Percentiles rank a stretch among this genome's conserved stretches.
phyloP scores from a whole-genome alignment of 2,329 filamentous ascomycete genomes.

The Apiospora arundinis region DNA sequence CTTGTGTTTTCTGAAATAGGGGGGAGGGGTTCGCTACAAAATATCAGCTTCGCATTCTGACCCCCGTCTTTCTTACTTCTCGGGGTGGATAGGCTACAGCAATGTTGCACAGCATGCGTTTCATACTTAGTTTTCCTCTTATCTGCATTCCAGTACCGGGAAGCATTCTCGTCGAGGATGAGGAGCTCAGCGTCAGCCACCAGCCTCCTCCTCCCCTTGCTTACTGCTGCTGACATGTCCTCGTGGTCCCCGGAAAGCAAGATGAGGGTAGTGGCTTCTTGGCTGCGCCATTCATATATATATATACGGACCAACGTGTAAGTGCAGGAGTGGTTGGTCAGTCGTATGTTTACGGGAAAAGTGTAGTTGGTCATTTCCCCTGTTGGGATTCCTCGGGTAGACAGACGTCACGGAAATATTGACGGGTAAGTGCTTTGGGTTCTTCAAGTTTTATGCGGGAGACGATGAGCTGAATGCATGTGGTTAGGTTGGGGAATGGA shows the following conservation, averaged over 20 bases:
- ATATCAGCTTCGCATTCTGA: neutral
- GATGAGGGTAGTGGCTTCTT: neutral
- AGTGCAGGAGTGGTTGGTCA: too few relatives aligned
- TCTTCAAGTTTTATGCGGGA: too few relatives aligned
- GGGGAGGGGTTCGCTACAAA: neutral
- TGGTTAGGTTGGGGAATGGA: neutral
- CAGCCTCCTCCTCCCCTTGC: neutral
- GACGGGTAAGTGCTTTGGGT: neutral
- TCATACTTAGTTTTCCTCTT: neutral
- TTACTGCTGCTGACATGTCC: neutral
- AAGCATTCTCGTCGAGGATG: neutral
- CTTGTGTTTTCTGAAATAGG: neutral
- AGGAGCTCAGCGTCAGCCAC: neutral
- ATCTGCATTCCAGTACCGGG: neutral
- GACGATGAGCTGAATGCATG: too few relatives aligned
- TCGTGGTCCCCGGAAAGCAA: neutral
- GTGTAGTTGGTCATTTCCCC: neutral
- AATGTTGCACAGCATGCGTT: slow-evolving; percentile 10
- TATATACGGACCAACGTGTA: too few relatives aligned
- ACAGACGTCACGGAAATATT: neutral
- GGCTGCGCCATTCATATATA: neutral
- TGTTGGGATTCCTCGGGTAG: neutral
- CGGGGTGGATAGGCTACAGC: neutral
- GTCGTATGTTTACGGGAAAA: too few relatives aligned
- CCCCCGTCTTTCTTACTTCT: neutral